These are phyloP conservation scores for Medakamo hakoo DNA, from an alignment of 139 green algal genomes.

Conservation along the genomic window DNA sequence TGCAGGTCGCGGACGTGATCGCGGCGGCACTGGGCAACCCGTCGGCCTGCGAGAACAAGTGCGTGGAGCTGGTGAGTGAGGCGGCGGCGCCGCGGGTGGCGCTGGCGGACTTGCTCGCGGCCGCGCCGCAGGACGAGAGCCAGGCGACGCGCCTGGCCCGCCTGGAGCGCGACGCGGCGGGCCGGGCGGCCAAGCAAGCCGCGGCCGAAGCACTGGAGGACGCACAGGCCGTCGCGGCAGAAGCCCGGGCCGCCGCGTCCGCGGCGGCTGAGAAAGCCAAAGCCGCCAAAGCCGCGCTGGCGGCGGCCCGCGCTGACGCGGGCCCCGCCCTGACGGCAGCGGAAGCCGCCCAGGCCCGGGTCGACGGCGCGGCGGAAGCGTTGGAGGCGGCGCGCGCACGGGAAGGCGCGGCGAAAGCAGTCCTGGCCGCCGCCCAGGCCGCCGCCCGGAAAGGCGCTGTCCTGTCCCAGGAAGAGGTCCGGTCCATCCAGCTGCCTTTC, in stretches of 20 bases:
- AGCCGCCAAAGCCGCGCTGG: background rate
- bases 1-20: constrained; percentile 81
- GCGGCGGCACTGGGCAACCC: constrained; percentile 28
- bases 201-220: background rate
- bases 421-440: constrained; percentile 24
- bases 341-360: background rate
- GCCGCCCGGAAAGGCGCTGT: constrained; percentile 14
- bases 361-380: background rate
- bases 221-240: constrained; percentile 10
- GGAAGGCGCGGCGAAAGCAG: constrained; percentile 29
- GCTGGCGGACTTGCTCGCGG: constrained; percentile 31
- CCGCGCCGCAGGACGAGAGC: constrained; percentile 3
- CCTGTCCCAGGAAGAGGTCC: constrained; percentile 19
- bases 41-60: constrained; percentile 62
- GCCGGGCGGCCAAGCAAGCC: constrained; percentile 12
- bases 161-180: constrained; percentile 11
- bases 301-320: background rate
- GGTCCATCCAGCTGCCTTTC: constrained; percentile 8
- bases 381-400: constrained; percentile 3
- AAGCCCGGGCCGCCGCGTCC: constrained; percentile 11
- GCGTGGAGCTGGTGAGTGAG: constrained; percentile 66
- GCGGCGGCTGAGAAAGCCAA: constrained; percentile 12
- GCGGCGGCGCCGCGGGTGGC: constrained; percentile 16
- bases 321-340: background rate
- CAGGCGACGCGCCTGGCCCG: constrained; percentile 10